Evolutionary conservation across 106 monocot genomes (phyloP), one percentile per base, ranked within the genome.

Genomic region (Phalaenopsis aphrodite): DNA sequence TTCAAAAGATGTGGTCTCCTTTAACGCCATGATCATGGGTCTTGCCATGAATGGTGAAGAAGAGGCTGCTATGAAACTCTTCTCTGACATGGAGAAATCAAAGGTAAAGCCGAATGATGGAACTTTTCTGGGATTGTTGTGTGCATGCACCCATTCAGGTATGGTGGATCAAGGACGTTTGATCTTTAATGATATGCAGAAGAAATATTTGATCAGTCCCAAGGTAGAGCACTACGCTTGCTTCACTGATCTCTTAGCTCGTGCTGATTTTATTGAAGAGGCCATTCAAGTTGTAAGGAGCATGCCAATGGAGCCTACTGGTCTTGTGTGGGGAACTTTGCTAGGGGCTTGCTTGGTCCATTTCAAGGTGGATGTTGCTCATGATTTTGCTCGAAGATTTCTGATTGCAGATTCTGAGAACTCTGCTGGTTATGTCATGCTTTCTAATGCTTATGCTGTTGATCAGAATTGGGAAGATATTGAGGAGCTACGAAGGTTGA

Each of bases 1-100:
- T 39, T 79, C 56, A 24, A 83, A 78, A 75, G 89, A 93, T 75
- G 65, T 87, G 43, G 89, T 89, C 77, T 91, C 89, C 52, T 93
- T 90, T 89, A 93, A 93, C 24, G 85, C 91, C 0, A 83, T 85
- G 8, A 91, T 93, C 8, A 86, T 89, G n/a, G 93, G 89, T 4
- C 56, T 91, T 8, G 93, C 84, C 19, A 52, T 87, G 48, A 91
- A 93, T 64, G 93, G 93, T 12, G 67, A 42, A 14, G 88, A 82
- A 14, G 75, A 18, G 30, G 79, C 84, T 2, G 93, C 89, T 48
- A 12, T 93, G 9, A 41, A 75, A 3, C 81, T 91, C 78, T 93
- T 91, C 64, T 2, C 37, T 17, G 77, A 78, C 77, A 85, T 91
- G 93, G 75, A 83, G 37, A 77, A 55, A 5, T 49, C 52, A n/a